phyloP scores from a whole-genome alignment of 495 filamentous ascomycete genomes.

The Filosporella fistucella region DNA sequence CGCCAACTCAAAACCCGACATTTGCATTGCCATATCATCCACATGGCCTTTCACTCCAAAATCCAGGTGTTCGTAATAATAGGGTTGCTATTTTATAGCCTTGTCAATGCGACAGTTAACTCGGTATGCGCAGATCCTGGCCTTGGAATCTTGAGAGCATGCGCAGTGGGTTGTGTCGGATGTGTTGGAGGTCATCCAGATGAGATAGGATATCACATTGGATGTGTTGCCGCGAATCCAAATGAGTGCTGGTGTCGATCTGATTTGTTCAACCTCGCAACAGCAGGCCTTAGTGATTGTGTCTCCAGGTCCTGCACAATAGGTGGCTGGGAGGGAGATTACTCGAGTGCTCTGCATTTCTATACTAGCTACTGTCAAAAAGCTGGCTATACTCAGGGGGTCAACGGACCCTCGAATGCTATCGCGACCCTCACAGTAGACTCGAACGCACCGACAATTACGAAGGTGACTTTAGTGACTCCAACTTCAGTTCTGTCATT shows the following conservation, averaged over 20 bases:
- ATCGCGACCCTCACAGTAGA: background rate
- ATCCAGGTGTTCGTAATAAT: too few species aligned
- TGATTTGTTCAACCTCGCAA: background rate
- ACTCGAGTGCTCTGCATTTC: background rate
- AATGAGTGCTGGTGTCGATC: slow-evolving; percentile 2
- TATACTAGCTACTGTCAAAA: background rate
- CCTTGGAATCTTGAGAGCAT: background rate
- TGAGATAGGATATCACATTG: background rate
- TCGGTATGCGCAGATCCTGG: background rate
- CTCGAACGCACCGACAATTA: background rate
- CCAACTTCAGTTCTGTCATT: background rate
- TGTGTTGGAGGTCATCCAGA: background rate
- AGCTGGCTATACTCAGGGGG: background rate
- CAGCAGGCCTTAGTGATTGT: background rate
- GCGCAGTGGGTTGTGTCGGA: background rate
- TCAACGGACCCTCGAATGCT: background rate
- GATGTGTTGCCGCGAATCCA: background rate
- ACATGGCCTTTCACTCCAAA: too few species aligned
- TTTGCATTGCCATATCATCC: too few species aligned
- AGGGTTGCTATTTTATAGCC: background rate
- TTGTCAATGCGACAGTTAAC: background rate
- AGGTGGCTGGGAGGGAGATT: slow-evolving; percentile 1
- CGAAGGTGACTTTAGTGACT: background rate
- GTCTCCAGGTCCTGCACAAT: background rate
- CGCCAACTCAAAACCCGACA: too few species aligned